phyloP scores from a whole-genome alignment of 345 rosid genomes.

The Pistacia vera region DNA sequence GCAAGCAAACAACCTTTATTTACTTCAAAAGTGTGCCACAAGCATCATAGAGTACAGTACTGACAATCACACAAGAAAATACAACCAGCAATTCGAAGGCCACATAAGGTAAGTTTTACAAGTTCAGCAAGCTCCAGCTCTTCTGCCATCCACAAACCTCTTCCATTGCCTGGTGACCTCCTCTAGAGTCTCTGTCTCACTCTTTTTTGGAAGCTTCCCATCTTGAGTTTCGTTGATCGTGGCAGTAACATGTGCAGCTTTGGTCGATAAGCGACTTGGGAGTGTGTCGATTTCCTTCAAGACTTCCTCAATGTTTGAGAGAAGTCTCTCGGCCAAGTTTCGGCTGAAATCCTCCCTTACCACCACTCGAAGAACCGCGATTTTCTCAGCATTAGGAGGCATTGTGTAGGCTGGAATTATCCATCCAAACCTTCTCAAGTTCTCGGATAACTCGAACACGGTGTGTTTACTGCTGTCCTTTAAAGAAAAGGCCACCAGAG shows the following conservation, averaged over 20 bases:
- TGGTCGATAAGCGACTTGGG: slow-evolving; percentile 34
- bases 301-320: slow-evolving; percentile 51
- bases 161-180: slow-evolving; percentile 60
- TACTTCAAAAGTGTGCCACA: not conserved
- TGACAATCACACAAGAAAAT: not conserved
- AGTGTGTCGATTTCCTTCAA: slow-evolving; percentile 57
- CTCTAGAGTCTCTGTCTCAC: slow-evolving; percentile 44
- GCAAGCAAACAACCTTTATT: no score
- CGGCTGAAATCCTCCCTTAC: slow-evolving; percentile 70
- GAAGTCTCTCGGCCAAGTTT: slow-evolving; percentile 62
- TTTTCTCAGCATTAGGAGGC: slow-evolving; percentile 71
- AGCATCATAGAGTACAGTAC: not conserved
- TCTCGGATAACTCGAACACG: slow-evolving; percentile 68
- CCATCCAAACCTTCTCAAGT: slow-evolving; percentile 64
- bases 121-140: slow-evolving; percentile 35
- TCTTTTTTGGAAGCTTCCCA: slow-evolving; percentile 34
- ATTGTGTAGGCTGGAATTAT: slow-evolving; percentile 75
- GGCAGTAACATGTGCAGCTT: slow-evolving; percentile 20
- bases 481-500: slow-evolving; percentile 72
- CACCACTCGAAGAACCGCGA: slow-evolving; percentile 70
- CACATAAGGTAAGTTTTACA: not conserved
- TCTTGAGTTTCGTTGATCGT: slow-evolving; percentile 10
- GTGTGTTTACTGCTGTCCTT: slow-evolving; percentile 57
- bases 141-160: slow-evolving; percentile 49
- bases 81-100: not conserved